phyloP scores from a whole-genome alignment of 371 early-diverging fungal genomes.

The Mucor indicus region DNA sequence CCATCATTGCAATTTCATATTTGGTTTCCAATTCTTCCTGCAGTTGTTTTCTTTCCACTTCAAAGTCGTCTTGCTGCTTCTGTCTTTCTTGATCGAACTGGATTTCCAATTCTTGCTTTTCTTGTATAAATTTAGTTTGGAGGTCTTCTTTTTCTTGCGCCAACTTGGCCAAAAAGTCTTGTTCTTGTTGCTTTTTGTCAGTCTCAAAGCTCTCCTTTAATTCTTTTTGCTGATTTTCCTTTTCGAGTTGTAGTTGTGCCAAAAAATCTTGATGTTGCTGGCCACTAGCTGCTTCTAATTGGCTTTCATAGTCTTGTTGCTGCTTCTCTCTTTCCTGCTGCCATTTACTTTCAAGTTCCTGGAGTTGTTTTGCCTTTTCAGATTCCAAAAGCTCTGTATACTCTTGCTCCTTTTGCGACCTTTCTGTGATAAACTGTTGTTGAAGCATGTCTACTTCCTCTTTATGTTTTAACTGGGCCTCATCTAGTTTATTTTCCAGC shows the following conservation, averaged over 20 bases:
- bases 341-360: too few relatives aligned
- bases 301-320: too few relatives aligned
- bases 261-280: too few relatives aligned
- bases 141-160: background rate
- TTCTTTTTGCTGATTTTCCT: too few relatives aligned
- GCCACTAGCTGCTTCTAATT: too few relatives aligned
- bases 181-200: background rate
- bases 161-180: too few relatives aligned
- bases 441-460: background rate
- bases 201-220: background rate
- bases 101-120: background rate
- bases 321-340: too few relatives aligned
- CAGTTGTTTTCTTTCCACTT: background rate
- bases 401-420: too few relatives aligned
- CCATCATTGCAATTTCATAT: background rate
- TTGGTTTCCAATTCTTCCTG: background rate
- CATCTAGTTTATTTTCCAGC: background rate
- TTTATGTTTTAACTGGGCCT: background rate
- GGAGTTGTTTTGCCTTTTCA: too few relatives aligned
- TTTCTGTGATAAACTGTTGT: too few relatives aligned
- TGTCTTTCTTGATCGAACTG: background rate
- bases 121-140: background rate
- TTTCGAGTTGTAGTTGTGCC: too few relatives aligned
- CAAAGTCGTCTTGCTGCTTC: background rate
- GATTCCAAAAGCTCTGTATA: too few relatives aligned